Conservation (phyloP, 257 asterid genomes). For the Capsicum pubescens region DNA sequence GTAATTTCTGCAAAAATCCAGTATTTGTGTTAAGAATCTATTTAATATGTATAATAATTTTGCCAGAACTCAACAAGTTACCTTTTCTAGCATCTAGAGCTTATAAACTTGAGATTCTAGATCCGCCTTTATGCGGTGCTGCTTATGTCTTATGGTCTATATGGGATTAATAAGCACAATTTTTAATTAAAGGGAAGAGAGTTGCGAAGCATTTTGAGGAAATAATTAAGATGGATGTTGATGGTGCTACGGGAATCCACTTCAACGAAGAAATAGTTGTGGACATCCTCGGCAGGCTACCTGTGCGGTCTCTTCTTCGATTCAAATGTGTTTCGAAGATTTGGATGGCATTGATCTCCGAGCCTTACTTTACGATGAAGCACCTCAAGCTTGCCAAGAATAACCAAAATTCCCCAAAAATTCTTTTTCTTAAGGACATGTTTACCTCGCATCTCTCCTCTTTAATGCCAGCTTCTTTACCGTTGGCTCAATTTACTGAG, state of each 20-base stretch:
- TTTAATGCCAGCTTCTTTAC: neutral
- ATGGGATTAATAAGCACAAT: neutral
- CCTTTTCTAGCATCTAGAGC: neutral
- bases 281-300: constrained; percentile 30
- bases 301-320: constrained; percentile 34
- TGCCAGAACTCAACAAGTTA: neutral
- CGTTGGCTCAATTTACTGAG: neutral
- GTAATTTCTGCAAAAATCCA: neutral
- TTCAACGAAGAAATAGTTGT: constrained; percentile 22
- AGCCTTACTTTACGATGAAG: neutral
- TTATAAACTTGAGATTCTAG: neutral
- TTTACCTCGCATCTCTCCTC: neutral
- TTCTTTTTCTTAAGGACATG: neutral
- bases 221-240: neutral
- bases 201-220: neutral
- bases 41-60: too few species aligned
- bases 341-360: neutral
- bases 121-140: neutral
- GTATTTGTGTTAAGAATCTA: too few species aligned
- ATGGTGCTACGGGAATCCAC: neutral
- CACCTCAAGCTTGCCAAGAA: neutral
- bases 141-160: too few species aligned
- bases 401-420: neutral
- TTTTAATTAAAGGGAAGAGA: neutral
- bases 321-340: constrained; percentile 33